A percentile compares a stretch with the other conserved stretches of the same genome.
phyloP scores from a whole-genome alignment of 768 basidiomycete species.

The Nidularia pulvinata region DNA sequence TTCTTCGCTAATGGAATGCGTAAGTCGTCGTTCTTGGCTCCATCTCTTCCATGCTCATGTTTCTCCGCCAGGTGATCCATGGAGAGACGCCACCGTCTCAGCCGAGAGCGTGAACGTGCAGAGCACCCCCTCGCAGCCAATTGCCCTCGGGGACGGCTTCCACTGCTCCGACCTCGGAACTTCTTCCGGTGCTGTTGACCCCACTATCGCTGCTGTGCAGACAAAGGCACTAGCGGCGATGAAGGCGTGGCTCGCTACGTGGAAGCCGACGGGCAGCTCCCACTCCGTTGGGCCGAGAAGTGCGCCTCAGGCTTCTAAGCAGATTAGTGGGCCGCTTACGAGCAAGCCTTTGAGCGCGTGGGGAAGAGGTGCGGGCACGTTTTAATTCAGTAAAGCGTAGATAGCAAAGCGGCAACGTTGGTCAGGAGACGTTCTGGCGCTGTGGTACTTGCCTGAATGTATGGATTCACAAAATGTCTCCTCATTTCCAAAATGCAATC shows the following conservation, averaged over 20 bases:
- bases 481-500: too few relatives aligned
- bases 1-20: slow-evolving; percentile 74
- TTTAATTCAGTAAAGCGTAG: background rate
- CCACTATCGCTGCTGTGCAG: slow-evolving; percentile 55
- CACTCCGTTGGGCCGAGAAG: slow-evolving; percentile 7
- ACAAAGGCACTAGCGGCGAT: slow-evolving; percentile 48
- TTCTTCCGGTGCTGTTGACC: slow-evolving; percentile 41
- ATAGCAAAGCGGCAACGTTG: background rate
- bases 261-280: slow-evolving; percentile 15
- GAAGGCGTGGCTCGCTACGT: slow-evolving; percentile 47
- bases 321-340: background rate
- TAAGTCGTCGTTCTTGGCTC: slow-evolving; percentile 27
- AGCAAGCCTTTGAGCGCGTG: slow-evolving; percentile 32
- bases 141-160: slow-evolving; percentile 61
- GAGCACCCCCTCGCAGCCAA: slow-evolving; percentile 55
- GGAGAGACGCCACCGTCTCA: slow-evolving; percentile 70
- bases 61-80: slow-evolving; percentile 58
- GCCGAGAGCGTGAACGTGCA: slow-evolving; percentile 41
- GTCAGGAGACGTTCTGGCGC: too few relatives aligned
- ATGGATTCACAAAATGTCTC: too few relatives aligned
- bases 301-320: slow-evolving; percentile 7
- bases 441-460: too few relatives aligned
- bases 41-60: background rate
- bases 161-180: slow-evolving; percentile 62
- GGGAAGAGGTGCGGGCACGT: slow-evolving; percentile 6